Base-by-base conservation (phyloP, 2,329 filamentous ascomycete species). In the Scedosporium dehoogii region DNA sequence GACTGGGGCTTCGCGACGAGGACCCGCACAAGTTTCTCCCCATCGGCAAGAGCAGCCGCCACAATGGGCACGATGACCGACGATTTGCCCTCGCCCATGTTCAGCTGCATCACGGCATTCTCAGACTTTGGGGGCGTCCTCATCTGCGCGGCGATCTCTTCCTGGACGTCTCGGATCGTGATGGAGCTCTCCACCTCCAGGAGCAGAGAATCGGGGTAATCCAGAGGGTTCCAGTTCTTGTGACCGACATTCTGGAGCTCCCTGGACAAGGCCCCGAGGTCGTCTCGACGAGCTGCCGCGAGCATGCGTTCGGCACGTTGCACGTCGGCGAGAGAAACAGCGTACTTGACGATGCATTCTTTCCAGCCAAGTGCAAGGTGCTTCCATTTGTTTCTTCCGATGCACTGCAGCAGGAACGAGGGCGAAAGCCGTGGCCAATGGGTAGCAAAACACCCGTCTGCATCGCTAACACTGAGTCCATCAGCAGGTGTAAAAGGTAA, bases 11-110 rank as follows among this genome's bases (percentile, higher is more conserved):
- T 88, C 0, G 81, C 78, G 0, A 88, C 84, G 1, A 90, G 70
- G 0, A 89, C 78, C 2, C 85, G 74, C 0, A 83, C 80, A 0
- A 90, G 72, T 3, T 71, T 76, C 0, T 70, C 67, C 0, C 75
- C 73, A 57, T 89, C 74, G 0, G 83, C 82, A 0, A 88, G 69
- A 0, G 75, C 71, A 0, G 81, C 72, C 0, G 82, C 81, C 0
- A 87, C 80, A 44, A 89, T 85, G 0, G 87, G 87, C 0, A 87
- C 78, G 58, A 92, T 90, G 1, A 89, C 82, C 0, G 86, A 87
- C 0, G 85, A 85, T 65, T 90, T 90, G 0, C 87, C 87, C 67
- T 88, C 81, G 0, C 87, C 87, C 86, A 90, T 90, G 65, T 88
- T 89, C 2, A 90, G 70, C 67, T 89, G 85, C 74, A 89, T 80